Base-by-base conservation (phyloP, 495 filamentous ascomycete species). In the Trichoderma virens region DNA sequence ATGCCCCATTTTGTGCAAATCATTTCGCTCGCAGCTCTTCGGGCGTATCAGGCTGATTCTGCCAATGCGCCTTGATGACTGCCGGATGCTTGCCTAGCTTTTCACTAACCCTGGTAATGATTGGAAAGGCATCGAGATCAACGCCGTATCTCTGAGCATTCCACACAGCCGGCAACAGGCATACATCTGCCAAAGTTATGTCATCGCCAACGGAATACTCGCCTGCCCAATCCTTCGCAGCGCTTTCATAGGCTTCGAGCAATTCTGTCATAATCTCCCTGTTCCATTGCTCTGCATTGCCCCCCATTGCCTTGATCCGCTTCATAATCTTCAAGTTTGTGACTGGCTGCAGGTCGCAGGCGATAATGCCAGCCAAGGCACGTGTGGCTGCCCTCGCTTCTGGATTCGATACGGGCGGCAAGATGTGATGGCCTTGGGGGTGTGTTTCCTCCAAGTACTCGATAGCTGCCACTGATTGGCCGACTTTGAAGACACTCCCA, bases 331-430 rank as follows among this genome's bases (percentile, higher is more conserved):
- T 47, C 18, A 63, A 0, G 60, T 61, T 59, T 23, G 63, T 60
- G 27, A 60, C 51, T 11, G 63, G 63, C 63, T 64, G 63, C 0
- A 64, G 66, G 69, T 62, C 62, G 61, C 66, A 66, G 71, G 75
- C 32, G 67, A 70, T 25, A 62, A 69, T 35, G 72, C 63, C 14
- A 73, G 79, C 59, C 82, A 76, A 43, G 69, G 74, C 27, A 78
- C 82, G 30, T 85, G 85, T 31, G 85, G 88, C 27, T 78, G 76
- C 6, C 83, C 83, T 34, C 89, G 89, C 31, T 6, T 65, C 62
- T 0, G 76, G 69, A 43, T 80, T 67, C 0, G 68, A 65, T 0
- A 20, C 0, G 0, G 67, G 67, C 8, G 81, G 81, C 0, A 83
- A 75, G 14, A 82, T 68, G 56, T 25, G 67, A 39, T 38, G 65